Base-by-base conservation (phyloP, 1,284 basidiomycete species). In the Cutaneotrichosporon arboriforme region DNA sequence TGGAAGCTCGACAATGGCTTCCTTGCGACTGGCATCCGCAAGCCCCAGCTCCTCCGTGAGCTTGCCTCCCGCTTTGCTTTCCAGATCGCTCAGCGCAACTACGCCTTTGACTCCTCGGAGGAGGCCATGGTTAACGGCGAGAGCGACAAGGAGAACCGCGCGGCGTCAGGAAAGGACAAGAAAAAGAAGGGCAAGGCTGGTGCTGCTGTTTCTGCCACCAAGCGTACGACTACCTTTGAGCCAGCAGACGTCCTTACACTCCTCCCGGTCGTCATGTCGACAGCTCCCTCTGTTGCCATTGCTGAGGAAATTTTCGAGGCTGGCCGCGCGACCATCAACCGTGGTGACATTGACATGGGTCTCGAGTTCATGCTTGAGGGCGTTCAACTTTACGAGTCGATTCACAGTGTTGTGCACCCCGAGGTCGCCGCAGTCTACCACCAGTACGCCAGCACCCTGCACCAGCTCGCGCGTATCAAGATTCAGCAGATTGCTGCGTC, bases 351-450 rank as follows among this genome's bases (percentile, higher is more conserved):
- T 52, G 75, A 76, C 33, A 61, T 75, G 22, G 81, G 80, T 21
- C 71, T 80, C 40, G 80, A 80, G 57, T 72, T 81, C 59, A 72
- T 80, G 67, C 74, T 78, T 42, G 80, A 82, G 57, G 79, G 77
- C 38, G 72, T 82, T 53, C 76, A 77, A 61, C 74, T 79, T 54
- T 80, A 78, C 72, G 81, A 82, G 72, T 77, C 78, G 59, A 77
- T 81, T 44, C 81, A 80, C 66, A 79, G 80, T 4, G 70, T 80
- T 18, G 76, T 81, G 20, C 81, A 82, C 68, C 78, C 80, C 26
- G 80, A 81, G 62, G 77, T 80, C 45, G 79, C 79, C 0, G 68
- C 74, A 12, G 77, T 77, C 52, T 81, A 80, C 68, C 76, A 78
- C 60, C 69, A 76, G 52, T 80, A 79, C 62, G 74, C 77, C 4